Base-by-base conservation (phyloP, 108 stramenopile genomes). In the Skeletonema tropicum region DNA sequence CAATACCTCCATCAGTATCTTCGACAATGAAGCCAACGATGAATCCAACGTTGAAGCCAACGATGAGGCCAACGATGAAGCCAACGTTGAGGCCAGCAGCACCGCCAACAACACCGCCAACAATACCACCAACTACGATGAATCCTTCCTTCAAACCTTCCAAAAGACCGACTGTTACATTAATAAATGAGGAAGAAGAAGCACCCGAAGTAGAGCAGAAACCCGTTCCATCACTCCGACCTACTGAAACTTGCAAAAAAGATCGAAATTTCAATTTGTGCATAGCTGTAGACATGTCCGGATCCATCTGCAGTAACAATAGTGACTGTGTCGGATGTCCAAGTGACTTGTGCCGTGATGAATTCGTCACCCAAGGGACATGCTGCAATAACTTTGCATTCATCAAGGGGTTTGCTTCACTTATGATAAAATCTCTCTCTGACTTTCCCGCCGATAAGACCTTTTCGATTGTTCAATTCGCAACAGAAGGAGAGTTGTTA, bases 191-290 rank as follows among this genome's bases (percentile, higher is more conserved):
- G 45, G 9, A 46, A 46, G 45, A 46, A n/a, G 45, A 46, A 14
- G 45, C 15, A 46, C n/a, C 19, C 6, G n/a, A 3, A 55, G 5
- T 5, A 55, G 9, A 23, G 19, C 21, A 55, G 48, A 49, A 5
- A 49, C 48, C 48, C 5, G 48, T 49, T 49, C 60, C 60, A 61
- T 21, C 60, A 61, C 60, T 35, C 15, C 60, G 60, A n/a, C 60
- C 60, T 17, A 61, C 26, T 29, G 26, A 29, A 29, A 29, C 60
- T n/a, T 61, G 60, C 25, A 61, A 32, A n/a, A 25, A n/a, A 3
- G 60, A 61, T 61, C n/a, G n/a, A 32, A 21, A 61, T 2, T 61
- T 61, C 60, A 61, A 61, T 17, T 29, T 61, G 5, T 61, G 60
- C 23, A 19, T 61, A 15, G 60, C 60, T 0, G 35, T 61, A 15